Evolutionary conservation across 208 protist genomes (phyloP).

Genomic region (Trypanosoma cruzi): DNA sequence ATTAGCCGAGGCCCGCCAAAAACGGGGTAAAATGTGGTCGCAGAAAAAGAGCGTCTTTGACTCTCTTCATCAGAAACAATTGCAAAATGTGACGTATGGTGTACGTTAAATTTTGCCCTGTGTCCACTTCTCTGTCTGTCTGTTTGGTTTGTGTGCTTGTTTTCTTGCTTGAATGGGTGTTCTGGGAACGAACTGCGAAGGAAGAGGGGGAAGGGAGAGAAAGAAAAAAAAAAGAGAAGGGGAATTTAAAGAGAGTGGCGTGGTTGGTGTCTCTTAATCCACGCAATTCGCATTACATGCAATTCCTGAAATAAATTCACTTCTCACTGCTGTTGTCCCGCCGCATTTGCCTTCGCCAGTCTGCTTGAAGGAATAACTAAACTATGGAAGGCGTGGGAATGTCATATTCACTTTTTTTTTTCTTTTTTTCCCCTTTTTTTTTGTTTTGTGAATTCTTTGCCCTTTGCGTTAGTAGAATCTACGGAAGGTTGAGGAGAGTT

Average conservation of each 20-base stretch:
- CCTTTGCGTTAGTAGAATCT: no score
- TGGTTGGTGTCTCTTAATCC: neutral
- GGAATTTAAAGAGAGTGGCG: neutral
- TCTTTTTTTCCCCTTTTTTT: no score
- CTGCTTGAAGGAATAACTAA: no score
- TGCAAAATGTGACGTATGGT: slow-evolving; percentile 85
- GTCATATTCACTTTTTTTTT: no score
- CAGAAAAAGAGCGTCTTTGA: slow-evolving; percentile 88
- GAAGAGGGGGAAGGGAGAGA: neutral
- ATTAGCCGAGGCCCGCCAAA: slow-evolving; percentile 71
- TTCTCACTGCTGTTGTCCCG: no score
- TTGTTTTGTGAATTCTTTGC: no score
- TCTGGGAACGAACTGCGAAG: neutral
- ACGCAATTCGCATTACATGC: neutral
- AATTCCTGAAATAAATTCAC: no score
- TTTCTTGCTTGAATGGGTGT: neutral
- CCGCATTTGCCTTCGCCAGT: no score
- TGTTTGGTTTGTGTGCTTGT: neutral
- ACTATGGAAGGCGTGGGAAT: no score
- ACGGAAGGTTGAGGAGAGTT: no score
- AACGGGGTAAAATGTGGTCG: slow-evolving; percentile 80
- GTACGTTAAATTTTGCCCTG: slow-evolving; percentile 46
- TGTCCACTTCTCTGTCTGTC: neutral
- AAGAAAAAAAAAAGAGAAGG: neutral
- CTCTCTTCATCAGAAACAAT: slow-evolving; percentile 84